A percentile compares a stretch with the other conserved stretches of the same genome.
Evolutionary conservation across 2,329 filamentous ascomycete species (phyloP).

Genomic region (Fusarium sp.): DNA sequence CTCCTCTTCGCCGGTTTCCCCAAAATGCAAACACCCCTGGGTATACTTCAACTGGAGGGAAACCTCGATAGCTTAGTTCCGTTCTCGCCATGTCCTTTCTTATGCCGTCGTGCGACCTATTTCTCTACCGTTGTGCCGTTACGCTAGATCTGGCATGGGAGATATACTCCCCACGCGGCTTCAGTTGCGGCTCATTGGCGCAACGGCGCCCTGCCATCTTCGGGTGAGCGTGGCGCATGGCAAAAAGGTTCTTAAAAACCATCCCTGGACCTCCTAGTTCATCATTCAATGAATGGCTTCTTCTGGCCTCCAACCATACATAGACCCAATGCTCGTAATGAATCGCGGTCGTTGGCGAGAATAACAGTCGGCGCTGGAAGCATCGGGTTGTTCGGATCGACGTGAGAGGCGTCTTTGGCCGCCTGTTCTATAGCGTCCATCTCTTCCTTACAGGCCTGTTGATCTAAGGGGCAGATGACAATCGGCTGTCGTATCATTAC

Average conservation of each 20-base stretch:
- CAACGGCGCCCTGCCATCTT: constrained; percentile 12
- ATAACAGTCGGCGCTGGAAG: constrained; percentile 88
- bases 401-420: constrained; percentile 88
- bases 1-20: constrained; percentile 30
- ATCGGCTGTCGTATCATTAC: constrained; percentile 91
- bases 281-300: constrained; percentile 72
- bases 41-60: constrained; percentile 36
- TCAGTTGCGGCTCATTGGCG: constrained; percentile 22
- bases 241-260: constrained; percentile 25
- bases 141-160: constrained; percentile 26
- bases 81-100: neutral
- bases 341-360: constrained; percentile 76
- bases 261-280: neutral
- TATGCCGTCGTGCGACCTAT: constrained; percentile 6
- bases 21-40: constrained; percentile 42
- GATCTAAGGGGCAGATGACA: constrained; percentile 94
- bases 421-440: constrained; percentile 98
- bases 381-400: constrained; percentile 91
- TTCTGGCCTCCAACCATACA: constrained; percentile 71
- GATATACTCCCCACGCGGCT: constrained; percentile 30
- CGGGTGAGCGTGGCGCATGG: constrained; percentile 17
- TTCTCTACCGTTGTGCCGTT: constrained; percentile 5
- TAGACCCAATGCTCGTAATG: constrained; percentile 69
- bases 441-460: constrained; percentile 95
- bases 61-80: constrained; percentile 4